Evolutionary conservation across 1,284 basidiomycete species (phyloP), one percentile per base, ranked within the genome.

Genomic region (Rhizoctonia solani): DNA sequence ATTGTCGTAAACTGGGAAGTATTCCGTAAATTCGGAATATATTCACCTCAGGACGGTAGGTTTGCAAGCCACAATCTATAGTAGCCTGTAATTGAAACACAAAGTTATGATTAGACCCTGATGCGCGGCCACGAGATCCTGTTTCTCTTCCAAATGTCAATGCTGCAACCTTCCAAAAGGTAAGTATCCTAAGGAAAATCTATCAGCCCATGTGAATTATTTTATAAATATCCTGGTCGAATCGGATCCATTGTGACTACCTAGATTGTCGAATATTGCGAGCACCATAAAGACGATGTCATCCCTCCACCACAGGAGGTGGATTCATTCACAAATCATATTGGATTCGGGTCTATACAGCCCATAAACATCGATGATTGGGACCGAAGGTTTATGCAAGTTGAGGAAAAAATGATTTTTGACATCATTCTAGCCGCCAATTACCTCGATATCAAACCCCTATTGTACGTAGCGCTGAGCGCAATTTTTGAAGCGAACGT

Each of bases 381-480:
- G 97, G 97, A 99, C 78, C 90, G 94, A 76, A 98, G 97, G 81
- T 99, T 96, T 77, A 95, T 96, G 78, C 88, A 87, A 52, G 93
- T 97, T 69, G 95, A 97, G 82, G 95, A 97, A 79, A 92, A 94
- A 78, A 93, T 94, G 92, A 83, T 95, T 16, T 99, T 99, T 73
- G 97, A 99, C 82, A 99, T 99, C 77, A 99, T 99, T 78, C 88
- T 99, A 68, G 97, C 97, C 8, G 97, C 97, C 70, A 99, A 99
- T 83, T 99, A 99, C 81, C 90, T 99, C 74, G 97, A 99, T 78
- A 99, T 99, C 84, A 99, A 99, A 83, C 91, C 95, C 39, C 85
- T 99, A 52, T 87, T 98, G 95, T 96, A 73, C 74, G 90, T 73
- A 74, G n/a, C 16, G 37, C 16, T 39, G 37, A 39, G 16, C 37